Evolutionary conservation across 116 monocot species (phyloP), one percentile per base, ranked within the genome.

Genomic region (Cymodocea nodosa): DNA sequence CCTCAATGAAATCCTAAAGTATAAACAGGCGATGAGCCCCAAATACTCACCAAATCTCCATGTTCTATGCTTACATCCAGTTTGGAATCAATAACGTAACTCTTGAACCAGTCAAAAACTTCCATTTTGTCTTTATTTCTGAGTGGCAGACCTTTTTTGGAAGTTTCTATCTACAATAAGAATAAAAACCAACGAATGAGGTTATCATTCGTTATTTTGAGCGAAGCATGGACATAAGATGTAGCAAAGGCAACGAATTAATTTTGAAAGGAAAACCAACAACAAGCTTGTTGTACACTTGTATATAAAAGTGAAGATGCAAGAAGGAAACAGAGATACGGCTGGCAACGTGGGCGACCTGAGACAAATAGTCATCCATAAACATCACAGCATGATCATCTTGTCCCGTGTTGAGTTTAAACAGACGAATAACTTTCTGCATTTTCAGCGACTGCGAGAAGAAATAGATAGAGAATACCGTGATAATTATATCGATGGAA

Each of bases 351-450:
- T 2, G 24, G 36, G 30, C 44, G 55, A 87, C 92, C 89, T 89
- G 93, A 59, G 70, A 75, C 35, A 86, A n/a, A 73, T 89, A 94
- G 70, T 94, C 89, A 64, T 89, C 82, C 63, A 82, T 67, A 57
- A 94, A 94, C 93, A 94, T 89, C 64, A 94, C 69, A 35, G 93
- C 93, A 89, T 94, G 84, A 70, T 94, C 93, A 78, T 94, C 93
- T 50, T 89, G 89, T 24, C 93, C 93, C 23, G 89, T 86, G 54
- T 83, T 94, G 67, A 94, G 71, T 70, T 94, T 94, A 75, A 94
- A 94, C 25, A 82, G 6, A 15, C 86, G 93, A 63, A 94, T 53
- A 51, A 82, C 53, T 74, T 84, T 89, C n/a, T 86, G 82, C 56
- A 78, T 80, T 76, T 89, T 94, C 60, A 94, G 49, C 35, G 76